A percentile compares a stretch with the other conserved stretches of the same genome.
phyloP scores from a whole-genome alignment of 495 filamentous ascomycete genomes.

The Lasiosphaeria hispida region DNA sequence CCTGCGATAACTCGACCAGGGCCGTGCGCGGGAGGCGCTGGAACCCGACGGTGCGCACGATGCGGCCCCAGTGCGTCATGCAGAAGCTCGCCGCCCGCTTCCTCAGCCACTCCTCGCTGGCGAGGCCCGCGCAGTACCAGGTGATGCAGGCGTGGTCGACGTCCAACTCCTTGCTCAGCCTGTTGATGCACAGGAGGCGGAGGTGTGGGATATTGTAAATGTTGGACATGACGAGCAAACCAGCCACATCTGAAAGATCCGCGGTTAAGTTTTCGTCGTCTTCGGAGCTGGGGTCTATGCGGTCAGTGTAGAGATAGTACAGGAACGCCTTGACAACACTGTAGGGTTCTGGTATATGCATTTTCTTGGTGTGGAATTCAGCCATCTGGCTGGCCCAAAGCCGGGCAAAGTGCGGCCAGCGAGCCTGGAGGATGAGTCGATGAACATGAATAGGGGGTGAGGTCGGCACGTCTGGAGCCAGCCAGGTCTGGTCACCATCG shows the following conservation, averaged over 20 bases:
- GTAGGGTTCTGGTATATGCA: constrained; percentile 97
- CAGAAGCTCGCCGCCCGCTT: constrained; percentile 84
- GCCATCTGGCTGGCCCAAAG: constrained; percentile 91
- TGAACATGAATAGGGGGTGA: constrained; percentile 92
- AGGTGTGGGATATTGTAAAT: constrained; percentile 95
- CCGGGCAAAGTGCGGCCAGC: constrained; percentile 94
- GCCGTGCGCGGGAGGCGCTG: constrained; percentile 70
- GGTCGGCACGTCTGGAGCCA: constrained; percentile 60
- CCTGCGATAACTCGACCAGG: constrained; percentile 86
- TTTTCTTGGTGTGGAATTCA: constrained; percentile 91
- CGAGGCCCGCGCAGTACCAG: constrained; percentile 89
- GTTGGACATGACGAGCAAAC: constrained; percentile 96
- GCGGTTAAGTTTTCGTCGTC: constrained; percentile 55
- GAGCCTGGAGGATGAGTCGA: constrained; percentile 84
- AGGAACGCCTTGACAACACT: constrained; percentile 91
- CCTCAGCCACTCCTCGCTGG: constrained; percentile 89
- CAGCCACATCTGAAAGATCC: constrained; percentile 80
- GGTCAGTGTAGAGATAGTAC: constrained; percentile 95
- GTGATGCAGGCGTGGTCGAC: constrained; percentile 92
- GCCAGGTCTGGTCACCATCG: constrained; percentile 55
- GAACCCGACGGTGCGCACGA: constrained; percentile 87
- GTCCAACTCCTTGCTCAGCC: constrained; percentile 84
- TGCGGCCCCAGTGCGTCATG: constrained; percentile 88
- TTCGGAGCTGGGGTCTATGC: constrained; percentile 59
- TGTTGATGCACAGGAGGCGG: constrained; percentile 81